These are phyloP conservation scores for Penstemon davidsonii DNA, from an alignment of 257 asterid species.

Conservation along the genomic window DNA sequence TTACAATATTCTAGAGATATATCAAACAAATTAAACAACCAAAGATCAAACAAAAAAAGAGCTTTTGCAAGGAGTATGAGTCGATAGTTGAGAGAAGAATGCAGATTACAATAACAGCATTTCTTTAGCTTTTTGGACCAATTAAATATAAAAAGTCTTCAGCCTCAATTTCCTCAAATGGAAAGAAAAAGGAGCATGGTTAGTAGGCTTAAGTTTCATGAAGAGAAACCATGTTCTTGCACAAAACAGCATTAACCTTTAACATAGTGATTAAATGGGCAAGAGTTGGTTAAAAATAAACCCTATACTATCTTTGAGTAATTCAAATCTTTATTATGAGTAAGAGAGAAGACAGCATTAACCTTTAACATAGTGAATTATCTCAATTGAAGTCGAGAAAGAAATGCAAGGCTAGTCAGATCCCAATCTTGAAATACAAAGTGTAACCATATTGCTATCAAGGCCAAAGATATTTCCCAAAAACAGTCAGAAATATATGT, in stretches of 20 bases:
- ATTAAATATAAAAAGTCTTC: neutral
- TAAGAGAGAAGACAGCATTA: too few relatives aligned
- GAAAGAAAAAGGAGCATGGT: neutral
- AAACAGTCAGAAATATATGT: too few relatives aligned
- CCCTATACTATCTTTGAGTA: neutral
- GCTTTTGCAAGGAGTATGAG: neutral
- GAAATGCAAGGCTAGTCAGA: constrained; percentile 4
- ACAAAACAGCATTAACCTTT: neutral
- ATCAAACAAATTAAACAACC: constrained; percentile 6
- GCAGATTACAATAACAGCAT: neutral
- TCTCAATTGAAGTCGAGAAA: constrained; percentile 1
- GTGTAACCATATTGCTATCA: constrained; percentile 9
- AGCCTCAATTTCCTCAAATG: constrained; percentile 4
- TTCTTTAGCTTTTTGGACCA: neutral
- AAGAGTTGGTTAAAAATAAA: constrained; percentile 1
- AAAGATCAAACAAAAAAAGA: neutral
- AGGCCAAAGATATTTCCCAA: neutral
- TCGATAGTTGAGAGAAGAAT: constrained; percentile 8
- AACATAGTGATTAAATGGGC: constrained; percentile 14
- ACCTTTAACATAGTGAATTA: neutral
- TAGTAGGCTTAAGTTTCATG: neutral
- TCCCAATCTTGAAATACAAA: constrained; percentile 2
- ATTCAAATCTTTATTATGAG: neutral
- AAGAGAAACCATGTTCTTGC: constrained; percentile 10
- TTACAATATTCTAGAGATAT: neutral